Conservation (phyloP, 202 grass and related monocot species). For the Zizania palustris region DNA sequence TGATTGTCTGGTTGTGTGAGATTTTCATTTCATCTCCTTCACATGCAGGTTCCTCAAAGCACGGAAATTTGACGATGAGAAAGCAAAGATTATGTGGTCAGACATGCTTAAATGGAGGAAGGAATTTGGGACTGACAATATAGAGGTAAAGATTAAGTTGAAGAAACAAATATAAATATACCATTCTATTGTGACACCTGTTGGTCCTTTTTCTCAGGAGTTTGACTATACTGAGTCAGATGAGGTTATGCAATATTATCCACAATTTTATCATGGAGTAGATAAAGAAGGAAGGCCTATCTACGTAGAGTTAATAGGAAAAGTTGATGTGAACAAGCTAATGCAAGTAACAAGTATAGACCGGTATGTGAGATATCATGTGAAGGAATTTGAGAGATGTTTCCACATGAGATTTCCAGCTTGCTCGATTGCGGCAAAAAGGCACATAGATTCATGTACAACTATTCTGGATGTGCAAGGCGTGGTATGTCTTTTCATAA, state of each 20-base stretch:
- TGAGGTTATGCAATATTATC: slow-evolving; percentile 82
- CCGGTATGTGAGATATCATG: slow-evolving; percentile 92
- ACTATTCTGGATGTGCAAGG: slow-evolving; percentile 97
- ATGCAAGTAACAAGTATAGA: slow-evolving; percentile 92
- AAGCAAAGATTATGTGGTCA: slow-evolving; percentile 96
- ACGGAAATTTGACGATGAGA: slow-evolving; percentile 90
- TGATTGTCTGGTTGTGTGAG: neutral
- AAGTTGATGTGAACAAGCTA: slow-evolving; percentile 85
- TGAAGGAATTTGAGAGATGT: slow-evolving; percentile 84
- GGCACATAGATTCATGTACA: slow-evolving; percentile 72
- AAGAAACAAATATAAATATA: slow-evolving; percentile 16
- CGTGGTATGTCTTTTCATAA: slow-evolving; percentile 63
- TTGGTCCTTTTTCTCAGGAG: slow-evolving; percentile 49
- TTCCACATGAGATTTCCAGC: slow-evolving; percentile 92
- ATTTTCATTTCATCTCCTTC: slow-evolving; percentile 35
- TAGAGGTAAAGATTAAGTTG: slow-evolving; percentile 64
- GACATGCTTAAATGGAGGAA: slow-evolving; percentile 98
- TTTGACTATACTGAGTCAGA: slow-evolving; percentile 86
- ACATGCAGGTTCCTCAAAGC: slow-evolving; percentile 88
- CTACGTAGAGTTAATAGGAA: slow-evolving; percentile 92
- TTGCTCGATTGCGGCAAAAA: slow-evolving; percentile 77
- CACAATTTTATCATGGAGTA: slow-evolving; percentile 96
- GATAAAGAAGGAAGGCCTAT: slow-evolving; percentile 98
- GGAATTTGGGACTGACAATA: slow-evolving; percentile 77
- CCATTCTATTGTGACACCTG: slow-evolving; percentile 10